phyloP scores from a whole-genome alignment of 768 basidiomycete species.

The Cystofilobasidium ferigula region DNA sequence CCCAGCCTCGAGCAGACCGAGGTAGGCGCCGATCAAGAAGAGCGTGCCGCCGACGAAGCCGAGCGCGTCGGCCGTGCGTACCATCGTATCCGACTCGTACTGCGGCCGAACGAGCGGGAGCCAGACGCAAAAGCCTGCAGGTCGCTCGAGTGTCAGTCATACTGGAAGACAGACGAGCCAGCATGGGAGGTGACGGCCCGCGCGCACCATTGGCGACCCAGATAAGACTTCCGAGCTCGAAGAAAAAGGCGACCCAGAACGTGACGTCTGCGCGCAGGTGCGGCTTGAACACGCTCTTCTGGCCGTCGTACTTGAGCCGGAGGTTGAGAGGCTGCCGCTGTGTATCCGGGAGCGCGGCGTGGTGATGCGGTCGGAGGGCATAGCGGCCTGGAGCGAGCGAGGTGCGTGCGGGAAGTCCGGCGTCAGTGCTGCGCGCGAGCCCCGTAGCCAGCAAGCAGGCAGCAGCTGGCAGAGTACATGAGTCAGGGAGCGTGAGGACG shows the following conservation, averaged over 20 bases:
- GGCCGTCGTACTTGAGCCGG: not conserved
- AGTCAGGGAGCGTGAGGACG: not conserved
- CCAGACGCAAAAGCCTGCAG: conserved; percentile 16
- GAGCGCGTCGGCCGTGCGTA: conserved; percentile 42
- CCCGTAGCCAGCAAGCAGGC: not conserved
- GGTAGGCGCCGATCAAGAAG: conserved; percentile 51
- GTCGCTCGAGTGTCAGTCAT: not conserved
- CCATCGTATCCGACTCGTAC: conserved; percentile 1
- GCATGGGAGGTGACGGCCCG: not conserved
- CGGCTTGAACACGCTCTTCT: not conserved
- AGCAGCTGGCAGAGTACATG: not conserved
- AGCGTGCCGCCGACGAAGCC: conserved; percentile 52
- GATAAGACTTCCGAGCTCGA: conserved; percentile 16
- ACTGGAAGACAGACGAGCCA: too few relatives aligned
- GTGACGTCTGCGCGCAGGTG: conserved; percentile 7
- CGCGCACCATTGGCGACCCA: conserved; percentile 15
- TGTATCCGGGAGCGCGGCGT: not conserved
- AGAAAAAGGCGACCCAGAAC: conserved; percentile 17
- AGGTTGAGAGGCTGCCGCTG: not conserved
- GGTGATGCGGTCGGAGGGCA: conserved; percentile 7
- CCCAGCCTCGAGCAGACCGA: conserved; percentile 47
- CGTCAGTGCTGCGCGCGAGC: too few relatives aligned
- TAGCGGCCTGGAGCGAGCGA: not conserved
- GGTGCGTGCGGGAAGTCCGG: not conserved
- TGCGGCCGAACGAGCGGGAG: conserved; percentile 6